Evolutionary conservation across 1,139 yeast species (phyloP).

Genomic region (Diutina ranongensis): DNA sequence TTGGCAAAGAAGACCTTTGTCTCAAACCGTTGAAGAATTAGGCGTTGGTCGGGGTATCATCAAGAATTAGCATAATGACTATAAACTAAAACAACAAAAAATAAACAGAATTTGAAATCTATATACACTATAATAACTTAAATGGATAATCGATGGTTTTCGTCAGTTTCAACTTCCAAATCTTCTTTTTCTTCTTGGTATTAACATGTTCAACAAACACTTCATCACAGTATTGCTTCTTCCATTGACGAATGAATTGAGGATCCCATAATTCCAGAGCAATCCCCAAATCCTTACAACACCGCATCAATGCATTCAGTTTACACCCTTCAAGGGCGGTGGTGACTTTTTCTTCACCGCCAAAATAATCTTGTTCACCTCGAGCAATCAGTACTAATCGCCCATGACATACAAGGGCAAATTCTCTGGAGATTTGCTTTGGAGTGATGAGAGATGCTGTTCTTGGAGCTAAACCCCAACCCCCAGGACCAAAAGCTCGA

Average conservation of each 20-base stretch:
- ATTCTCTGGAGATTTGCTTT: constrained; percentile 65
- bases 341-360: constrained; percentile 70
- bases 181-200: constrained; percentile 75
- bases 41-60: constrained; percentile 55
- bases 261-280: constrained; percentile 99
- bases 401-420: constrained; percentile 79
- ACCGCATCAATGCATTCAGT: constrained; percentile 92
- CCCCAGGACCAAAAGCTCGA: constrained; percentile 94
- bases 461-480: constrained; percentile 96
- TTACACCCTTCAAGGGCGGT: constrained; percentile 98
- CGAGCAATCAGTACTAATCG: constrained; percentile 84
- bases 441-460: constrained; percentile 70
- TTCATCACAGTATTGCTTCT: constrained; percentile 66
- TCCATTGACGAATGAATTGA: constrained; percentile 69
- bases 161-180: constrained; percentile 77
- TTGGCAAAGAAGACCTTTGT: constrained; percentile 69
- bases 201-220: constrained; percentile 77
- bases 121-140: constrained; percentile 19
- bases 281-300: constrained; percentile 93
- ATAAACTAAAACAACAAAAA: background rate
- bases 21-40: constrained; percentile 67
- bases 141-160: constrained; percentile 75
- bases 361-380: constrained; percentile 92
- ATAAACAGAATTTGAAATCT: background rate
- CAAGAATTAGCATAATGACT: constrained; percentile 12